Evolutionary conservation across 139 green algal species (phyloP).

Genomic region (Limnomonas spitsbergensis): DNA sequence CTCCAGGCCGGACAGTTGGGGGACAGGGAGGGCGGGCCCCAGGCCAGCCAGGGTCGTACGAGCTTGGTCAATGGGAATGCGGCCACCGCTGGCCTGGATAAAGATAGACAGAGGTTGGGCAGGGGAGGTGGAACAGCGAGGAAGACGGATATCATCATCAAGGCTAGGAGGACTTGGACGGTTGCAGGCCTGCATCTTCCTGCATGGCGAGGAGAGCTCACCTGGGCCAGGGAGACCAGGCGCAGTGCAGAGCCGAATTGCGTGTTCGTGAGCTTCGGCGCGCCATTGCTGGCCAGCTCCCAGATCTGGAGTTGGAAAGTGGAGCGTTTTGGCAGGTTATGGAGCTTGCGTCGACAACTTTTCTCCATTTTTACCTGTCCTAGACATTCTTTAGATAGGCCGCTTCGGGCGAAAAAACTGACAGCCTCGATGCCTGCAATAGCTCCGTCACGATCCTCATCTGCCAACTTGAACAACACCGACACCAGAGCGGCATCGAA

Average conservation of each 20-base stretch:
- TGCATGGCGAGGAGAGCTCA: constrained; percentile 7
- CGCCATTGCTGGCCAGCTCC: constrained; percentile 73
- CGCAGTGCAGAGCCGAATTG: constrained; percentile 79
- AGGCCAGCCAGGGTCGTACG: constrained; percentile 53
- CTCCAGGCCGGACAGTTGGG: constrained; percentile 48
- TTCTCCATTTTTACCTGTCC: constrained; percentile 60
- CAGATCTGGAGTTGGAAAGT: constrained; percentile 61
- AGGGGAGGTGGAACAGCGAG: background rate
- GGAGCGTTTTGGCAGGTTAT: background rate
- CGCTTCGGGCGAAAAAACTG: constrained; percentile 72
- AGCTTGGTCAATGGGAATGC: constrained; percentile 38
- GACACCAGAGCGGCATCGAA: background rate
- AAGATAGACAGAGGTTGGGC: background rate
- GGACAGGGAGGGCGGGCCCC: constrained; percentile 53
- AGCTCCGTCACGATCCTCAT: constrained; percentile 42
- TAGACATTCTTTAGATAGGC: constrained; percentile 63
- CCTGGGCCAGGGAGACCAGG: constrained; percentile 78
- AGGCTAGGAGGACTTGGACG: too few relatives aligned
- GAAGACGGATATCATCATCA: background rate
- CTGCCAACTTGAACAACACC: constrained; percentile 11
- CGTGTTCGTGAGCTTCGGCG: constrained; percentile 57
- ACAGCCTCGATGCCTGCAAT: constrained; percentile 77
- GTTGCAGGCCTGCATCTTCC: background rate
- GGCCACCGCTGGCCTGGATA: constrained; percentile 31
- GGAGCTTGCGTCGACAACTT: background rate